Conservation (phyloP, 2,329 filamentous ascomycete genomes). For the Diplodia sapinea region DNA sequence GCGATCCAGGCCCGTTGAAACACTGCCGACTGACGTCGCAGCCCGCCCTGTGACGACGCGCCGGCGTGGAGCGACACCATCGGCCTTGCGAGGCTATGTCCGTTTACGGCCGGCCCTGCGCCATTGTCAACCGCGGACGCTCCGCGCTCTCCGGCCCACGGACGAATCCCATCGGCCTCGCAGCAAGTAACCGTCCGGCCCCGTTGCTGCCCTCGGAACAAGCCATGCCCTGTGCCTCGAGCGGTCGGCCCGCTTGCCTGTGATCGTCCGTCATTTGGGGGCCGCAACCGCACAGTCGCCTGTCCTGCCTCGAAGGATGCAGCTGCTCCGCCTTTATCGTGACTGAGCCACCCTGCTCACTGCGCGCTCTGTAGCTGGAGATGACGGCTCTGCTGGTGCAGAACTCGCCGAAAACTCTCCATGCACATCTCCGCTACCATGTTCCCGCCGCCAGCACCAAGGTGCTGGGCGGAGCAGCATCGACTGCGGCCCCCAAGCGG, state of each 20-base stretch:
- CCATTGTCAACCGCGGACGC: conserved; percentile 8
- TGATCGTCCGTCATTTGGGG: conserved; percentile 25
- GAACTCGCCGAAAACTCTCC: conserved; percentile 24
- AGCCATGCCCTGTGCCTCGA: conserved; percentile 15
- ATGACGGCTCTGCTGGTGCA: background rate
- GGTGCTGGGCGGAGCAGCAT: background rate
- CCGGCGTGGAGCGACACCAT: background rate
- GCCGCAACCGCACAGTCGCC: conserved; percentile 19
- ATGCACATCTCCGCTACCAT: background rate
- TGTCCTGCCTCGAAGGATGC: conserved; percentile 26
- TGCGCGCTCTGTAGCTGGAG: conserved; percentile 16
- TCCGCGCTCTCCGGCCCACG: background rate
- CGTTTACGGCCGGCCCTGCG: conserved; percentile 1
- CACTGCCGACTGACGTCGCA: conserved; percentile 25
- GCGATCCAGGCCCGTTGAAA: conserved; percentile 27
- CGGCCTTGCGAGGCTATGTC: conserved; percentile 6
- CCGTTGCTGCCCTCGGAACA: conserved; percentile 18
- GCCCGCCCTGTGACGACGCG: conserved; percentile 11
- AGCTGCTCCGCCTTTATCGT: conserved; percentile 16
- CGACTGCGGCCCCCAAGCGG: background rate
- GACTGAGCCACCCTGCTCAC: conserved; percentile 17
- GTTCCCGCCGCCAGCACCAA: background rate
- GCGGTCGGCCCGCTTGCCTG: conserved; percentile 18
- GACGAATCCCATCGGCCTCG: conserved; percentile 22
- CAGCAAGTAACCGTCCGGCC: conserved; percentile 1